Percentiles rank a stretch among this genome's conserved stretches.
Conservation (phyloP, 148 eudicot genomes). For the Dysphania ambrosioides region DNA sequence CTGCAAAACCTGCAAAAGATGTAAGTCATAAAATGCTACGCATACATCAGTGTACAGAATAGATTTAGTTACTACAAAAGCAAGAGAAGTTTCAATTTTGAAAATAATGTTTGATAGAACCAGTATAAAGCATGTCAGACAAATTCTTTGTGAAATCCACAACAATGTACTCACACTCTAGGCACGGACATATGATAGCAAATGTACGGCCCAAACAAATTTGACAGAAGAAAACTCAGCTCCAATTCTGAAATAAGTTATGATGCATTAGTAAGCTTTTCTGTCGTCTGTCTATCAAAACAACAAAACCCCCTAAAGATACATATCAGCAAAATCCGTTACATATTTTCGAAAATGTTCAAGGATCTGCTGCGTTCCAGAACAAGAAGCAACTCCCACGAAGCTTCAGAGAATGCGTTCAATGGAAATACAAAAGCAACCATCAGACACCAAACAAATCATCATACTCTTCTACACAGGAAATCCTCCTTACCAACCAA, state of each 20-base stretch:
- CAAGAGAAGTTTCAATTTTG: neutral
- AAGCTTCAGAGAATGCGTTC: neutral
- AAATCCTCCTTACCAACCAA: too few relatives aligned
- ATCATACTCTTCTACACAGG: neutral
- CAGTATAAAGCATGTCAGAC: neutral
- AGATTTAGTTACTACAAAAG: neutral
- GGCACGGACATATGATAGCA: too few relatives aligned
- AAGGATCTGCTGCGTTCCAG: neutral
- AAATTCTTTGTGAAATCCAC: neutral
- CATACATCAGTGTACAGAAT: neutral
- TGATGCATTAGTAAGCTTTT: neutral
- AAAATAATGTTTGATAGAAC: neutral
- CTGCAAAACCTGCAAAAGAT: conserved; percentile 3
- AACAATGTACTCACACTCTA: neutral
- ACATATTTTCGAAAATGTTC: neutral
- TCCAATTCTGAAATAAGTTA: too few relatives aligned
- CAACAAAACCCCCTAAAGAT: neutral
- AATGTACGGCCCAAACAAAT: too few relatives aligned
- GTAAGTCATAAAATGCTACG: too few relatives aligned
- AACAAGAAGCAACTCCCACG: neutral
- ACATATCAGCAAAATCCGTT: neutral
- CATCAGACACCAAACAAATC: neutral
- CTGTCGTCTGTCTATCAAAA: neutral
- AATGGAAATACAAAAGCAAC: neutral
- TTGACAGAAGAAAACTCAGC: too few relatives aligned